phyloP scores from a whole-genome alignment of 73 alveolate species.

The Paramecium sexaurelia region DNA sequence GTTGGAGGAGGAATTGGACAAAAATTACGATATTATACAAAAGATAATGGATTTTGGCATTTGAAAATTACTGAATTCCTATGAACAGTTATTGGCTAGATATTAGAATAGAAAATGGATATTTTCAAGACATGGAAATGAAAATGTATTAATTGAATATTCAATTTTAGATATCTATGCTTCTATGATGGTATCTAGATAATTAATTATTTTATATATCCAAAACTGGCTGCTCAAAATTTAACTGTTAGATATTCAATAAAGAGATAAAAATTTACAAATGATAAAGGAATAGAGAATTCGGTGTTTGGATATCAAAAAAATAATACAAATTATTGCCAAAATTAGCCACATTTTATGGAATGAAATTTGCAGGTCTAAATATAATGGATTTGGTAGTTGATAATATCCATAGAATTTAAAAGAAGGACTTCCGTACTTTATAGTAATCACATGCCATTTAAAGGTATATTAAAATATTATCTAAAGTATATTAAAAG shows the following conservation, averaged over 20 bases:
- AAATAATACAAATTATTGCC: slow-evolving; percentile 75
- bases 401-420: slow-evolving; percentile 69
- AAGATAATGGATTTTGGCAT: slow-evolving; percentile 86
- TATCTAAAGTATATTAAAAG: slow-evolving; percentile 72
- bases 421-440: slow-evolving; percentile 58
- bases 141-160: slow-evolving; percentile 29
- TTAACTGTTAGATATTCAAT: slow-evolving; percentile 82
- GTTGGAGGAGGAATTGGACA: slow-evolving; percentile 95
- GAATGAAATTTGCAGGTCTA: slow-evolving; percentile 68
- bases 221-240: slow-evolving; percentile 59
- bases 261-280: slow-evolving; percentile 80
- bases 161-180: slow-evolving; percentile 51
- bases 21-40: slow-evolving; percentile 78
- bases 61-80: slow-evolving; percentile 82
- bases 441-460: slow-evolving; percentile 70
- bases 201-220: slow-evolving; percentile 37
- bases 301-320: slow-evolving; percentile 81
- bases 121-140: slow-evolving; percentile 67
- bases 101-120: slow-evolving; percentile 83
- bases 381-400: slow-evolving; percentile 33
- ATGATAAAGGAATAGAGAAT: slow-evolving; percentile 74
- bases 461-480: slow-evolving; percentile 67
- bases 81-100: slow-evolving; percentile 75
- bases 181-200: slow-evolving; percentile 52
- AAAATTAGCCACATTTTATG: slow-evolving; percentile 72